Base-by-base conservation (phyloP, 1,284 basidiomycete species). In the Coniophora puteana region DNA sequence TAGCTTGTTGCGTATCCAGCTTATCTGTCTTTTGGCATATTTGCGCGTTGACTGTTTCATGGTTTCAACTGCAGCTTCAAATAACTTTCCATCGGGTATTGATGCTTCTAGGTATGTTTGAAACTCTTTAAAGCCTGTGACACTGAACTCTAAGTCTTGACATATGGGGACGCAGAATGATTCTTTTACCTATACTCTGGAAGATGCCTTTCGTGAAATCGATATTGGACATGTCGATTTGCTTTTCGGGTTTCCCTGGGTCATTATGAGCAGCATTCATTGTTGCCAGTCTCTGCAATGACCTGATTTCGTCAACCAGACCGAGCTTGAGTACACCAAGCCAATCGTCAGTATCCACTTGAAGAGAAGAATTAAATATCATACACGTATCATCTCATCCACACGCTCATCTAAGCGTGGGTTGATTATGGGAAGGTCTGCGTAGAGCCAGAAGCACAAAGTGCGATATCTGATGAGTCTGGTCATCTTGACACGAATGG, bases 1-100 rank as follows among this genome's bases (percentile, higher is more conserved):
- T 5, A 99, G 66, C 62, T 96, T 94, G 58, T 93, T 93, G 28
- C 80, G 76, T 38, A 99, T 83, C 96, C 96, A 99, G 36, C 85
- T 83, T 27, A 93, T 72, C 60, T 99, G 96, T 14, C 83, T 74
- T 58, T 89, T 92, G 0, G 96, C 92, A 57, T 99, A 99, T 62
- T 93, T 88, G 14, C 89, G 70, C 1, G 95, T 99, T 0, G 86
- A 84, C 0, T 77, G 62, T 62, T 98, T 96, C 79, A 93, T 97
- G 16, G 74, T 73, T 28, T 86, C 80, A 1, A 91, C 67, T 0
- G 89, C 89, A 14, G 66, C 62, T 7, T 61, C 45, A 51, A 88
- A 90, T 5, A 65, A 53, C 38, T 62, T 47, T 47, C 73, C 64
- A 7, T 74, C 62, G 16, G 63, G 63, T 36, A 62, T 37, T 28